A percentile compares a stretch with the other conserved stretches of the same genome.
These are phyloP conservation scores for Pseudozyma sp. DNA, from an alignment of 1,284 basidiomycete species.

Conservation along the genomic window DNA sequence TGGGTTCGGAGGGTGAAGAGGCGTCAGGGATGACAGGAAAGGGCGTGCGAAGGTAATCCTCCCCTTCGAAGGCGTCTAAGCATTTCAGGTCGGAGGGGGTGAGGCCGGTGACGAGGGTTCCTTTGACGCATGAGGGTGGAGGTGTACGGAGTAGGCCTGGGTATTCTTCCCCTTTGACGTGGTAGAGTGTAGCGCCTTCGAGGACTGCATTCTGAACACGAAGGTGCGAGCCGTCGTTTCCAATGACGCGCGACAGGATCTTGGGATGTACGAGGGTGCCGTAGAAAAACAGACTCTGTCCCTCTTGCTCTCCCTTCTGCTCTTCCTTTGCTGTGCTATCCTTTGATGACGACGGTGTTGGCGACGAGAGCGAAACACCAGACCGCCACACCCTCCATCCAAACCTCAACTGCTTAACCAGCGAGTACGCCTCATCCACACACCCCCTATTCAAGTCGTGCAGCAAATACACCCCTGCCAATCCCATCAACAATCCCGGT, in stretches of 20 bases:
- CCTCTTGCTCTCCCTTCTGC: constrained; percentile 1
- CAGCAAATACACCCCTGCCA: constrained; percentile 31
- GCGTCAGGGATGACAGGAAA: constrained; percentile 31
- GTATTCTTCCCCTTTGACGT: constrained; percentile 50
- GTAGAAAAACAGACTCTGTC: constrained; percentile 50
- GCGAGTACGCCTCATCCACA: constrained; percentile 28
- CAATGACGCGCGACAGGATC: constrained; percentile 49
- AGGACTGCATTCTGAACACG: constrained; percentile 40
- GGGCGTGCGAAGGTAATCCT: constrained; percentile 41
- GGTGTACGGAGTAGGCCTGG: constrained; percentile 34
- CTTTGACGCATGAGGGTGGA: constrained; percentile 24
- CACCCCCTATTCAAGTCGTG: constrained; percentile 28
- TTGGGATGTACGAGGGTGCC: constrained; percentile 57
- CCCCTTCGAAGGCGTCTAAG: constrained; percentile 55
- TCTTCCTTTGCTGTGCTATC: background rate
- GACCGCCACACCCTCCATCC: constrained; percentile 22
- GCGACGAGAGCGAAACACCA: background rate
- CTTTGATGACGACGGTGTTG: background rate
- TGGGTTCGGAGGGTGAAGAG: constrained; percentile 11
- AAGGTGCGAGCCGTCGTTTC: constrained; percentile 34
- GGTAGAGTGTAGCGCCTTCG: constrained; percentile 31
- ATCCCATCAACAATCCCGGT: constrained; percentile 27
- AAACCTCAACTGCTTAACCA: constrained; percentile 31
- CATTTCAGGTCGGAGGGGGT: constrained; percentile 32
- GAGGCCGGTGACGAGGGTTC: constrained; percentile 47